Conservation (phyloP, 2,329 filamentous ascomycete species). For the Trichoderma guizhouense region DNA sequence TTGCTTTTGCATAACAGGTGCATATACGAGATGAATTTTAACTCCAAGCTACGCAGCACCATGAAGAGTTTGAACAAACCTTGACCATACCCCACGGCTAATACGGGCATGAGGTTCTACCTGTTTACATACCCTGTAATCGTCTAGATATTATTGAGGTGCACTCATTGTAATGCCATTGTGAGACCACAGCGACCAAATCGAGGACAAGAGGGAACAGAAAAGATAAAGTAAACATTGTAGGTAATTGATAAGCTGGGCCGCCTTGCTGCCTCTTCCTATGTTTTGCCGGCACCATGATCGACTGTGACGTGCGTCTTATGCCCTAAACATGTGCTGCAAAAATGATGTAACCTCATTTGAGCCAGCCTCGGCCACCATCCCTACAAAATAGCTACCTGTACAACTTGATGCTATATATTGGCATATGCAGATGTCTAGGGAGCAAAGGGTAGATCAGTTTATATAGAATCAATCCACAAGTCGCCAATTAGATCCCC, state of each 20-base stretch:
- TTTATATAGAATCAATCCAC: not conserved
- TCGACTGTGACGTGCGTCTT: slow-evolving; percentile 2
- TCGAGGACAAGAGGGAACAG: not conserved
- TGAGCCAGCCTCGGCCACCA: not conserved
- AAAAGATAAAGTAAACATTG: not conserved
- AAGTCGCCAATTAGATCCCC: not conserved
- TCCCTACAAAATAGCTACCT: not conserved
- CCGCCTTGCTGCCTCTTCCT: not conserved
- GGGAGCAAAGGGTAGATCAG: not conserved
- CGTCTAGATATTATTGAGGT: not conserved
- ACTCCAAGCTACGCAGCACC: not conserved
- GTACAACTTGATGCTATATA: not conserved
- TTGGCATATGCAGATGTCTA: not conserved
- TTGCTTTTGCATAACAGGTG: not conserved
- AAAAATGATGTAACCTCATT: not conserved
- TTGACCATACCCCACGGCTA: not conserved
- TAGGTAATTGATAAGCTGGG: not conserved
- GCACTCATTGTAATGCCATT: not conserved
- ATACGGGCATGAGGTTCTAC: not conserved
- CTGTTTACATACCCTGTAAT: not conserved
- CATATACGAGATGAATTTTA: not conserved
- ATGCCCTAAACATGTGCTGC: slow-evolving; percentile 9
- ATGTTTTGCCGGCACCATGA: not conserved
- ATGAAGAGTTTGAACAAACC: not conserved
- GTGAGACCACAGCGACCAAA: not conserved